Evolutionary conservation across 2,329 filamentous ascomycete genomes (phyloP), one percentile per base, ranked within the genome.

Genomic region (Aspergillus alliaceus): DNA sequence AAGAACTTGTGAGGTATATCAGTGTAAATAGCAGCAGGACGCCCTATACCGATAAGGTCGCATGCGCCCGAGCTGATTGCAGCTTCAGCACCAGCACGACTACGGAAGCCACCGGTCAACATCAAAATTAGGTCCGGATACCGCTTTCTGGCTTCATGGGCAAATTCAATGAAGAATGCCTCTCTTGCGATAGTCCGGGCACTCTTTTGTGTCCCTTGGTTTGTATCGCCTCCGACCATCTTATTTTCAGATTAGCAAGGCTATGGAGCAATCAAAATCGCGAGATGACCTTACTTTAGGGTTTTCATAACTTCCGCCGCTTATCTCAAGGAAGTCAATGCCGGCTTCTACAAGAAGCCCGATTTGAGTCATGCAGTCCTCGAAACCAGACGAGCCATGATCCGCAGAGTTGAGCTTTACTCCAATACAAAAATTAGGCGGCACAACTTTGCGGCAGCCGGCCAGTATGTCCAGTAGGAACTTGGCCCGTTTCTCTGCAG

Each of bases 271-370:
- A n/a, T n/a, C n/a, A n/a, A n/a, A n/a, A n/a, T n/a, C n/a, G n/a
- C n/a, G n/a, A n/a, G n/a, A n/a, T n/a, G n/a, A n/a, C n/a, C 79
- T 35, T 59, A 62, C 2, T 80, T 75, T 52, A 80, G 66, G 61
- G 34, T 63, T 56, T 42, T 86, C 82, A 59, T 81, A 86, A 0
- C 72, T 81, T 0, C 87, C 87, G 1, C 87, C 87, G 14, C 80
- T 84, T 25, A 90, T 79, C 69, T 90, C 86, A 0, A 90, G 71
- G 63, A 88, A 89, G 69, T 90, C 87, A 1, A 89, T 69, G 3
- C 67, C 65, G 22, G 64, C 63, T 22, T 65, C 69, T n/a, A 64
- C 56, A 24, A 72, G 1, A 76, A 80, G n/a, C 79, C 78, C 3
- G 3, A 87, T 72, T 65, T 89, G 86, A 63, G 82, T 78, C 7